Conservation (phyloP, 805 yeast species). For the Monosporozyma siamensis region DNA sequence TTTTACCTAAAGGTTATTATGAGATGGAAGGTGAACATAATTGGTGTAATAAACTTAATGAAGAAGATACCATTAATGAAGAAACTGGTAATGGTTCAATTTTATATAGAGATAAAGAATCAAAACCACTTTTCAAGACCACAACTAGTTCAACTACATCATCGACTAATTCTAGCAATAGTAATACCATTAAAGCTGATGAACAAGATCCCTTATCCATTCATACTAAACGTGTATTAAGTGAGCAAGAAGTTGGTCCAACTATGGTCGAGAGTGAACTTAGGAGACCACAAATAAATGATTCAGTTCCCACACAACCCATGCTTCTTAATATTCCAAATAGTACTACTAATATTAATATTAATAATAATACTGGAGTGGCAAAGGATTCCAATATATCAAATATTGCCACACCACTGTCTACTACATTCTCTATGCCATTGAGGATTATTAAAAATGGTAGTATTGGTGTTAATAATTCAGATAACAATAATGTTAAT, state of each 20-base stretch:
- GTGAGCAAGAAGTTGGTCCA: conserved; percentile 23
- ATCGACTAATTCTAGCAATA: background rate
- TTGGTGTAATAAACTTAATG: background rate
- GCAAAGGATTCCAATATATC: background rate
- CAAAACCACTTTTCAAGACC: background rate
- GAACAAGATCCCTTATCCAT: conserved; percentile 2
- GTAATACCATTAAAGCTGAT: background rate
- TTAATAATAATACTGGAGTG: conserved; percentile 20
- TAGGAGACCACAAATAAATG: conserved; percentile 2
- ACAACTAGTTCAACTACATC: background rate
- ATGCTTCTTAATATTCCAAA: background rate
- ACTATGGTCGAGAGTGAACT: conserved; percentile 11
- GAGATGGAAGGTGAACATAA: conserved; percentile 10
- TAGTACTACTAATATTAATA: background rate
- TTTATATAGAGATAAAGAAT: background rate
- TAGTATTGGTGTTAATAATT: background rate
- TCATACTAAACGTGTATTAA: conserved; percentile 12
- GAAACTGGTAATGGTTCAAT: background rate
- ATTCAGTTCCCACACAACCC: background rate
- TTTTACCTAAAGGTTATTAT: conserved; percentile 22
- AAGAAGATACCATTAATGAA: background rate
- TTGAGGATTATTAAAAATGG: conserved; percentile 2
- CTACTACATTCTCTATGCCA: conserved; percentile 1
- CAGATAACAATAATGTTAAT: background rate
- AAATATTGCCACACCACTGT: background rate